Evolutionary conservation across 2,329 filamentous ascomycete genomes (phyloP).

Genomic region (Kalaharituber pfeilii): DNA sequence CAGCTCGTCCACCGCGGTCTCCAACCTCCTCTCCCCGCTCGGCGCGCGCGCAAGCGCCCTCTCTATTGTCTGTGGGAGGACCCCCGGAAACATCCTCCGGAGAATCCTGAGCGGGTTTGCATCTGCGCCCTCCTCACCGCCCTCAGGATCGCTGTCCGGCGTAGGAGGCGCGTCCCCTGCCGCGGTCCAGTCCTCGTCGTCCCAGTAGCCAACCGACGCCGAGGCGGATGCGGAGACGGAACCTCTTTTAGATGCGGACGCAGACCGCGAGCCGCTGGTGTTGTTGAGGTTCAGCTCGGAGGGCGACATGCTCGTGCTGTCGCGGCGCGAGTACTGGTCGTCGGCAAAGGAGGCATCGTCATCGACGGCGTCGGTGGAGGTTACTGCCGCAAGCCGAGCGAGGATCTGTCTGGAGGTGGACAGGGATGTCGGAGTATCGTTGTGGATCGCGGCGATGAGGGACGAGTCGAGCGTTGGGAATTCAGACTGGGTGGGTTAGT

Average conservation of each 20-base stretch:
- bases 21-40: not conserved
- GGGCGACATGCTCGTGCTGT: not conserved
- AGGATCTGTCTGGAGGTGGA: not conserved
- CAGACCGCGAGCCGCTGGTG: not conserved
- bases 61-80: not conserved
- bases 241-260: not conserved
- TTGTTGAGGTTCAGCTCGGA: not conserved
- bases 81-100: not conserved
- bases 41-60: not conserved
- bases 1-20: not conserved
- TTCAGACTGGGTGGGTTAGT: no score
- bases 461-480: not conserved
- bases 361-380: not conserved
- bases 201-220: not conserved
- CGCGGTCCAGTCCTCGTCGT: not conserved
- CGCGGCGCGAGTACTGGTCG: not conserved
- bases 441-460: not conserved
- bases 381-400: not conserved
- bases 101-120: not conserved
- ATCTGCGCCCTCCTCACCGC: not conserved
- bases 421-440: not conserved
- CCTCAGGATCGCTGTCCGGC: not conserved
- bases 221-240: not conserved
- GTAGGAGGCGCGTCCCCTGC: not conserved
- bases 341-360: not conserved